Evolutionary conservation across 495 filamentous ascomycete species (phyloP), one percentile per base, ranked within the genome.

Genomic region (Hyaloscypha bicolor): DNA sequence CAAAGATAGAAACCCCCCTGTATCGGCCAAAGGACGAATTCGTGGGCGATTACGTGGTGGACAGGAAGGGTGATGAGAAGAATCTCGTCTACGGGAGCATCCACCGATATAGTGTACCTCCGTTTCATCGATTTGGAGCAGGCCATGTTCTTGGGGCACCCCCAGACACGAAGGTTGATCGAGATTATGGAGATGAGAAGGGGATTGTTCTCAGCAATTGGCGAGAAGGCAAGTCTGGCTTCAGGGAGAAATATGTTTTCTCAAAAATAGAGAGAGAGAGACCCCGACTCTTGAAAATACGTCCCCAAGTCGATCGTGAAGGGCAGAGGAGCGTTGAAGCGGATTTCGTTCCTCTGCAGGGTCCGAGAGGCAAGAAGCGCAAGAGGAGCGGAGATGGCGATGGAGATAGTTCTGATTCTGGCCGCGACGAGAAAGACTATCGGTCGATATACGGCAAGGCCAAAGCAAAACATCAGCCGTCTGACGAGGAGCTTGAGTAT

Each of bases 391-490:
- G 69, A 68, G 25, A 52, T 55, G 3, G 37, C 19, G 66, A 69
- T 35, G 63, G 56, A 31, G 45, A 61, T 9, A 75, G 75, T 11
- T 81, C 80, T 0, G 77, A 78, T 16, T 82, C 80, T 0, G 77
- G 79, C 14, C 78, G 85, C 55, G 84, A 87, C 9, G 78, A 74
- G 55, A 81, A 82, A 61, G 82, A 88, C 55, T 94, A 93, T 70
- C 84, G 90, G 48, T 93, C 90, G 31, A 88, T 94, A 21, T 80
- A 90, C 63, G 86, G 86, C 25, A 89, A 88, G 73, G 82, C 83
- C 25, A 91, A 81, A 66, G 60, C 75, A 19, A 76, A 72, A 9
- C 70, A 74, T 32, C 69, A 69, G 2, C 77, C 77, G n/a, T 74
- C 79, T 39, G 82, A 91, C 35, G 74, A 71, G 51, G 85, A 87